These are phyloP conservation scores for Yamadazyma endophytica DNA, from an alignment of 805 yeast genomes.

Conservation along the genomic window DNA sequence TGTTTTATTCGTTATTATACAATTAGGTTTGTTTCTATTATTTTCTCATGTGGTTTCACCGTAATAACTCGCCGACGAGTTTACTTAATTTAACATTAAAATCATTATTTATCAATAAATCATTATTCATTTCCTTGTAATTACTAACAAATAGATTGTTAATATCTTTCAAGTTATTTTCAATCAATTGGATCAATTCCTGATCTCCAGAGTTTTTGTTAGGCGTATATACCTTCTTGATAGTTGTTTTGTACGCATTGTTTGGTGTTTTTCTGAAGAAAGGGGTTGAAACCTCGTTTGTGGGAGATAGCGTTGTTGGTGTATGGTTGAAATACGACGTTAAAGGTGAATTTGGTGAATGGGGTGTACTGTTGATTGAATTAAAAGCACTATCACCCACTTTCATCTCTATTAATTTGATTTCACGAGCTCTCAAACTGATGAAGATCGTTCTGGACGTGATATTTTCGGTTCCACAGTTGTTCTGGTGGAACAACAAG, in stretches of 20 bases:
- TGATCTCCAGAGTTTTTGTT: conserved; percentile 27
- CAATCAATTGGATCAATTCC: conserved; percentile 20
- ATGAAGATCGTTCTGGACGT: conserved; percentile 36
- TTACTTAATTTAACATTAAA: conserved; percentile 16
- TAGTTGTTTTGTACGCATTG: conserved; percentile 29
- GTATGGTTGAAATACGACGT: conserved; percentile 3
- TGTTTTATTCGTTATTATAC: no score
- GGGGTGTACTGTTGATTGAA: conserved; percentile 7
- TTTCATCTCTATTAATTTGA: conserved; percentile 40
- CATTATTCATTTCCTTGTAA: conserved; percentile 4
- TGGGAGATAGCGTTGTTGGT: neutral
- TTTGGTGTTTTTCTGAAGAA: no score
- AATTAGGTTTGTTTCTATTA: no score
- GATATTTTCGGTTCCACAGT: conserved; percentile 25
- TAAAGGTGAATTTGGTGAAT: conserved; percentile 2
- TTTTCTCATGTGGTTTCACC: no score
- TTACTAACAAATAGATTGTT: conserved; percentile 5
- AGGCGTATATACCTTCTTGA: conserved; percentile 34
- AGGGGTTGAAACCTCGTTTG: neutral
- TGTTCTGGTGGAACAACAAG: conserved; percentile 38
- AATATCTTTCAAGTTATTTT: conserved; percentile 7
- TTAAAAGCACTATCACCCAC: conserved; percentile 15
- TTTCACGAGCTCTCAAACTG: conserved; percentile 42
- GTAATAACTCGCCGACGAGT: conserved; percentile 11
- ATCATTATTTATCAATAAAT: conserved; percentile 8